Percentiles rank a stretch among this genome's conserved stretches.
Evolutionary conservation across 306 rosid genomes (phyloP).

Genomic region (Cucumis melo): DNA sequence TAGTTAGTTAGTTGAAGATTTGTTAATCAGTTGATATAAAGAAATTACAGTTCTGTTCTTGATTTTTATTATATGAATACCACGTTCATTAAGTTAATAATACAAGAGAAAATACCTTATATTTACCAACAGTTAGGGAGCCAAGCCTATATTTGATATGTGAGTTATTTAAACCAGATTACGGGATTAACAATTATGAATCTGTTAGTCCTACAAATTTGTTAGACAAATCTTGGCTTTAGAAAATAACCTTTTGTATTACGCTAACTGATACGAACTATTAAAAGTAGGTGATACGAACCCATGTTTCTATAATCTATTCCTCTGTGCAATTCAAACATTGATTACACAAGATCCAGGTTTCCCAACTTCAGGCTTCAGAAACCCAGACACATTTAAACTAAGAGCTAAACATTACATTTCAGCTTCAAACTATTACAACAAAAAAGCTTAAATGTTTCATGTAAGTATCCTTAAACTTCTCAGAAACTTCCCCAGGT

Average conservation of each 20-base stretch:
- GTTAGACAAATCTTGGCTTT: neutral
- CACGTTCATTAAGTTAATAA: too few species aligned
- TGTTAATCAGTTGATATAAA: too few species aligned
- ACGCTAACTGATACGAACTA: neutral
- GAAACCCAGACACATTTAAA: neutral
- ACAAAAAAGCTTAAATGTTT: neutral
- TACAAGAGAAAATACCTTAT: too few species aligned
- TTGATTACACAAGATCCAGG: neutral
- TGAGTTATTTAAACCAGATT: neutral
- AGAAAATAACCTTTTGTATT: neutral
- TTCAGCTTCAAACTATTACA: neutral
- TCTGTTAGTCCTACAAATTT: neutral
- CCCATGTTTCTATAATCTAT: neutral
- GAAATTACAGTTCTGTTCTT: too few species aligned
- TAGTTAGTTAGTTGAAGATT: too few species aligned
- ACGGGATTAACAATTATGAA: neutral
- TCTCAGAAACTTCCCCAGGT: neutral
- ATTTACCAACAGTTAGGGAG: too few species aligned
- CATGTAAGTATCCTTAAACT: neutral
- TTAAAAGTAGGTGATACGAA: neutral
- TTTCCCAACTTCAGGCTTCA: neutral
- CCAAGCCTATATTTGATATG: neutral
- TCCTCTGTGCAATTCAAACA: neutral
- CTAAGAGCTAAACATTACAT: neutral
- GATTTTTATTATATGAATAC: too few species aligned